A percentile compares a stretch with the other conserved stretches of the same genome.
Conservation (phyloP, 768 basidiomycete genomes). For the Auricularia sp. region DNA sequence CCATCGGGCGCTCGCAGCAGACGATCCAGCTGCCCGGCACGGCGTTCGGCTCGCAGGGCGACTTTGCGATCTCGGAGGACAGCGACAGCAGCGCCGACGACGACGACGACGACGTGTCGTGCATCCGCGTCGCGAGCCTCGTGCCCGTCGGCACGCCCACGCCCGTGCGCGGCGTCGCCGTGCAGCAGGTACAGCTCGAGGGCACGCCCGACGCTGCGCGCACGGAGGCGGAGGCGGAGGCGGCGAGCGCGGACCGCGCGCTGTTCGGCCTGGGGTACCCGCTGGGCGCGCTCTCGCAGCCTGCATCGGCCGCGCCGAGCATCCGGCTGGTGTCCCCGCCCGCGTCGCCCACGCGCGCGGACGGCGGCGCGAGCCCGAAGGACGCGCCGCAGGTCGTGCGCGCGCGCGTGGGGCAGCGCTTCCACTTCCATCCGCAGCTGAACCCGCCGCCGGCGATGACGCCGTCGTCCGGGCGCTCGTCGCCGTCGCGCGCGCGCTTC, state of each 20-base stretch:
- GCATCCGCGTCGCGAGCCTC: background rate
- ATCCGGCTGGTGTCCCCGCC: background rate
- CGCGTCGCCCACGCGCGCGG: background rate
- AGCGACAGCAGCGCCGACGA: background rate
- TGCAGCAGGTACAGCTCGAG: background rate
- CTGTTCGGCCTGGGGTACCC: background rate
- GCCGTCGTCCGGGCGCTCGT: background rate
- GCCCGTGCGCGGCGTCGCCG: background rate
- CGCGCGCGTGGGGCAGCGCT: background rate
- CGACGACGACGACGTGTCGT: background rate
- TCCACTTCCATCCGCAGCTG: background rate
- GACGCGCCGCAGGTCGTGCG: background rate
- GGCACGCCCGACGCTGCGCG: background rate
- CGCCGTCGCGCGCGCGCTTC: background rate
- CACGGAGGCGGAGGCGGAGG: no score
- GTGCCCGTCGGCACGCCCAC: background rate
- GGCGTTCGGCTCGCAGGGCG: background rate
- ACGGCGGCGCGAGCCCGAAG: background rate
- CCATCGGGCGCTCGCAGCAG: background rate
- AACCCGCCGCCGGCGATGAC: background rate
- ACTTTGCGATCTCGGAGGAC: background rate
- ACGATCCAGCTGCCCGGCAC: background rate
- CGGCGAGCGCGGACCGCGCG: background rate
- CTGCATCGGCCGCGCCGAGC: background rate
- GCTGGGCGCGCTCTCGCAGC: background rate